Conservation (phyloP, 345 rosid genomes). For the Bretschneidera sinensis region DNA sequence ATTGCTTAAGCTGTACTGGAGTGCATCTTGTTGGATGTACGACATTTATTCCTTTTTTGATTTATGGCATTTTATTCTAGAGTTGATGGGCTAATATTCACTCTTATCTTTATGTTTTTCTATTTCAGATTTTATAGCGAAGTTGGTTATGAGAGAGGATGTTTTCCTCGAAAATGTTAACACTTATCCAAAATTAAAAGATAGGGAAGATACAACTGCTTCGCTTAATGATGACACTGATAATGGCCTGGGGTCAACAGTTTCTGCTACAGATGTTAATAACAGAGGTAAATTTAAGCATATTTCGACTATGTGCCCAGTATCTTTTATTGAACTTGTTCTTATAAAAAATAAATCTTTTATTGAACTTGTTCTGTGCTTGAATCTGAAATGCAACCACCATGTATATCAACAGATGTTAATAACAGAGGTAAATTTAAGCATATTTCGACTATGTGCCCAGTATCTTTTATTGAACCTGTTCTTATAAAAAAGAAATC, state of each 20-base stretch:
- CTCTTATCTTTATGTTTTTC: background rate
- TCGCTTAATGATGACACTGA: conserved; percentile 17
- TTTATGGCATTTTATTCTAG: background rate
- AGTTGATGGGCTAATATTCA: background rate
- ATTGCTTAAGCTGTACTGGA: too few relatives aligned
- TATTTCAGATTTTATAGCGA: conserved; percentile 52
- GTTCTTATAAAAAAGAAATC: too few relatives aligned
- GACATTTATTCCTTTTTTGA: background rate
- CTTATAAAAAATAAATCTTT: too few relatives aligned
- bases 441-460: background rate
- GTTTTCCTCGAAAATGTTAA: conserved; percentile 27
- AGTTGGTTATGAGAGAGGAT: conserved; percentile 44
- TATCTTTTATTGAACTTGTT: background rate
- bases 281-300: conserved; percentile 25
- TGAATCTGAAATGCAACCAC: background rate
- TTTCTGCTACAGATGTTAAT: conserved; percentile 11
- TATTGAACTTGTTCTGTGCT: background rate
- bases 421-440: conserved; percentile 26
- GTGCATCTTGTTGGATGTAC: too few relatives aligned
- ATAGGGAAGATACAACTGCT: conserved; percentile 15
- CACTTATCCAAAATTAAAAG: conserved; percentile 34
- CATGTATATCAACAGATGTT: background rate
- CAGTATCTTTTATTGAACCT: background rate
- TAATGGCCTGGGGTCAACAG: conserved; percentile 16
- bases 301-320: background rate